Conservation (phyloP, 352 stramenopile genomes). For the Aphanomyces euteiches region DNA sequence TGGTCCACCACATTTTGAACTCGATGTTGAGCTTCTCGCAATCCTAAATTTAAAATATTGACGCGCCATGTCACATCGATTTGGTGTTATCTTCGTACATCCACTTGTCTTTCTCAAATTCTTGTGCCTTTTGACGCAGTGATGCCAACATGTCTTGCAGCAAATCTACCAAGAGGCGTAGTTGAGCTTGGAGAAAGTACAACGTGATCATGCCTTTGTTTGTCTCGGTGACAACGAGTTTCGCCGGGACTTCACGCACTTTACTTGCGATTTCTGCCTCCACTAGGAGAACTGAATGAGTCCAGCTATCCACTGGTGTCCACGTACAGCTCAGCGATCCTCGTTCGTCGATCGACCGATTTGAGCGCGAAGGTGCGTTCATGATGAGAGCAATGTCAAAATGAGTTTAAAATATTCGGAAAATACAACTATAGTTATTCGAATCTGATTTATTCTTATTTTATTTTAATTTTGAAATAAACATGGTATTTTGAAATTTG, state of each 20-base stretch:
- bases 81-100: constrained; percentile 18
- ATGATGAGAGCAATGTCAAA: not conserved
- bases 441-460: not conserved
- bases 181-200: not conserved
- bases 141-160: constrained; percentile 12
- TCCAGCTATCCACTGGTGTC: not conserved
- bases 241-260: constrained; percentile 7
- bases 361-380: not conserved
- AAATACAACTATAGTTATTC: constrained; percentile 10
- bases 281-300: not conserved
- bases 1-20: constrained; percentile 82
- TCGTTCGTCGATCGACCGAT: not conserved
- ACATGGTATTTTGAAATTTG: constrained; percentile 5
- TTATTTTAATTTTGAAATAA: constrained; percentile 5
- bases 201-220: not conserved
- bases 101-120: constrained; percentile 20
- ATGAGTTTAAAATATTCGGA: constrained; percentile 4
- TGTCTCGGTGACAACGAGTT: constrained; percentile 2
- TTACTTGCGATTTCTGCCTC: constrained; percentile 8
- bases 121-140: constrained; percentile 8
- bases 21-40: constrained; percentile 67
- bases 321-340: not conserved
- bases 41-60: not conserved
- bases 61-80: not conserved
- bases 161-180: constrained; percentile 7